A percentile compares a stretch with the other conserved stretches of the same genome.
phyloP scores from a whole-genome alignment of 2,329 filamentous ascomycete genomes.

The Ramularia endophylla region DNA sequence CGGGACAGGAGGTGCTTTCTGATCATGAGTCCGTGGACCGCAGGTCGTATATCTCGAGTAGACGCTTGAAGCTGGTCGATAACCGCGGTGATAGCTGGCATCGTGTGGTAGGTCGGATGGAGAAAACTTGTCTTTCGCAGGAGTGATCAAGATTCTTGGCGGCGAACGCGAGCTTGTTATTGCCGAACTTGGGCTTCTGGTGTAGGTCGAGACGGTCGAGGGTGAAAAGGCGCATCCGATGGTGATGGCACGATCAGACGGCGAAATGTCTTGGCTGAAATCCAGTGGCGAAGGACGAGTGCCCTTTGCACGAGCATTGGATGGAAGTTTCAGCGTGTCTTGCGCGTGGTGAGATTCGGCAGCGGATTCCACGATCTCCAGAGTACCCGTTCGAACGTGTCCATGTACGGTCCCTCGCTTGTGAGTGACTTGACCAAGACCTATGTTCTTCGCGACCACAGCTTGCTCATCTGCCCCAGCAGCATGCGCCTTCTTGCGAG shows the following conservation, averaged over 20 bases:
- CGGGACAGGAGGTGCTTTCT: conserved; percentile 54
- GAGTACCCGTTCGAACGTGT: background rate
- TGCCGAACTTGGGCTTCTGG: conserved; percentile 28
- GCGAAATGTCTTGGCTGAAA: conserved; percentile 51
- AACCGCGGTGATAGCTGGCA: conserved; percentile 9
- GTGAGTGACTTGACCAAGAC: background rate
- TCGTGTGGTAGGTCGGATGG: conserved; percentile 45
- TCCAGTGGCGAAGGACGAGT: conserved; percentile 24
- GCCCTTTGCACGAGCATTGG: conserved; percentile 22
- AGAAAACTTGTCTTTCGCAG: conserved; percentile 47
- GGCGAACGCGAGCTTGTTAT: conserved; percentile 24
- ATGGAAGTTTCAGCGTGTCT: conserved; percentile 9
- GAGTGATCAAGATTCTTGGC: conserved; percentile 50
- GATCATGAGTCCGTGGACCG: conserved; percentile 11
- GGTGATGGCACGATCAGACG: conserved; percentile 63
- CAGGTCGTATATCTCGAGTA: conserved; percentile 52
- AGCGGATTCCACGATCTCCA: background rate
- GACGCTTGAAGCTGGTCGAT: conserved; percentile 50
- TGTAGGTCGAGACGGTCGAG: conserved; percentile 42
- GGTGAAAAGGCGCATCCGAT: conserved; percentile 65
- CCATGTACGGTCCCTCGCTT: background rate
- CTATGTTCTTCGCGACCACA: background rate
- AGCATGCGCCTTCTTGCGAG: conserved; percentile 10
- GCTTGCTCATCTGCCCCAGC: background rate
- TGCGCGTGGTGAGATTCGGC: conserved; percentile 40